Percentiles rank a stretch among this genome's conserved stretches.
Evolutionary conservation across 108 stramenopile genomes (phyloP).

Genomic region (Craspedostauros australis): DNA sequence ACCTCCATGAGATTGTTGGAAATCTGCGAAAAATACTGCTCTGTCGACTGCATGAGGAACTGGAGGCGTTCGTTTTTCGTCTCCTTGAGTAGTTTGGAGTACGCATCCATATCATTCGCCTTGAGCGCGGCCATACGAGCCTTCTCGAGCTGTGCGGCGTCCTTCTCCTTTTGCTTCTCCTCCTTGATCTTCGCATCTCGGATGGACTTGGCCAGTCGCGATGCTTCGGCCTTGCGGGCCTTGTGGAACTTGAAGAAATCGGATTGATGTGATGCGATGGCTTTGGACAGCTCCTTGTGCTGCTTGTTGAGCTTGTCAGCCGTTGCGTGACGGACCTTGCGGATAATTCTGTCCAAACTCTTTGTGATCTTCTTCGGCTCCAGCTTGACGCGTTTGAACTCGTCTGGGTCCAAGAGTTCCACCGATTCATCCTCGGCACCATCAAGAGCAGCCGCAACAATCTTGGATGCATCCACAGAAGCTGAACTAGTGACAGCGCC

Average conservation of each 20-base stretch:
- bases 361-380: slow-evolving; percentile 70
- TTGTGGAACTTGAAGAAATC: slow-evolving; percentile 80
- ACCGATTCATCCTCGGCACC: too few species aligned
- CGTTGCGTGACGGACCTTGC: slow-evolving; percentile 53
- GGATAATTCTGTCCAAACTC: slow-evolving; percentile 62
- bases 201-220: slow-evolving; percentile 50
- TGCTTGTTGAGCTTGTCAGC: slow-evolving; percentile 61
- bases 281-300: slow-evolving; percentile 66
- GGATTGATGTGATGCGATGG: slow-evolving; percentile 48
- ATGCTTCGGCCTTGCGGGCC: slow-evolving; percentile 42
- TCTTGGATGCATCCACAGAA: too few species aligned
- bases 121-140: slow-evolving; percentile 78
- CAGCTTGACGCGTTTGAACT: slow-evolving; percentile 60
- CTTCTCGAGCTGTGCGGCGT: slow-evolving; percentile 52
- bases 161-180: slow-evolving; percentile 67
- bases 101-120: slow-evolving; percentile 84
- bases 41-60: slow-evolving; percentile 81
- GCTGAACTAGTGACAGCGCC: too few species aligned
- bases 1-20: slow-evolving; percentile 49
- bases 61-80: slow-evolving; percentile 81
- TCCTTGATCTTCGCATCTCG: slow-evolving; percentile 66
- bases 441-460: too few species aligned
- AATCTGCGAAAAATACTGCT: slow-evolving; percentile 76
- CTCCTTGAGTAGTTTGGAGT: slow-evolving; percentile 74
- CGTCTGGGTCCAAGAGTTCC: slow-evolving; percentile 57